phyloP scores from a whole-genome alignment of 805 yeast species.

The Lipomyces kockii region DNA sequence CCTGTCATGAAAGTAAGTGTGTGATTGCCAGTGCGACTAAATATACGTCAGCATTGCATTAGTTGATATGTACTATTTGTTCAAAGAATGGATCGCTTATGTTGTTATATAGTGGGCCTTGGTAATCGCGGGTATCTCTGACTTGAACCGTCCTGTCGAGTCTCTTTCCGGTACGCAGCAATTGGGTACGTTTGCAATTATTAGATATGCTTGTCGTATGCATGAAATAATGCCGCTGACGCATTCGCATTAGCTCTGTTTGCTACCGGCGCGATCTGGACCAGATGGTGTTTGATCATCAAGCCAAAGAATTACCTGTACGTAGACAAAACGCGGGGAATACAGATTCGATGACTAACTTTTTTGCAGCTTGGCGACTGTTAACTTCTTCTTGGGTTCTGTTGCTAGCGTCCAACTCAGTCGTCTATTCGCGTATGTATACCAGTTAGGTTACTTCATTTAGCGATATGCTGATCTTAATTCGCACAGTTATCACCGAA shows the following conservation, averaged over 20 bases:
- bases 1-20: slow-evolving; percentile 57
- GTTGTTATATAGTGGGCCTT: slow-evolving; percentile 67
- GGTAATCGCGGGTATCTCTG: slow-evolving; percentile 89
- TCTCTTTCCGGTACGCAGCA: slow-evolving; percentile 88
- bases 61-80: background rate
- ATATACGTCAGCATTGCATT: background rate
- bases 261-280: slow-evolving; percentile 95
- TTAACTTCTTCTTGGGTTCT: slow-evolving; percentile 87
- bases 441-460: background rate
- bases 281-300: slow-evolving; percentile 96
- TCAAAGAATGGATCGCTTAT: background rate
- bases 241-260: slow-evolving; percentile 59
- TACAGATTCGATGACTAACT: background rate
- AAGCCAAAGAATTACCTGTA: slow-evolving; percentile 77
- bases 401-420: slow-evolving; percentile 85
- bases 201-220: background rate
- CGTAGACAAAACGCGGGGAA: background rate
- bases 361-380: slow-evolving; percentile 68
- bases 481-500: slow-evolving; percentile 18
- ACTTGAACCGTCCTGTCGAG: slow-evolving; percentile 88
- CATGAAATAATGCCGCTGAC: slow-evolving; percentile 7
- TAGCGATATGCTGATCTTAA: background rate
- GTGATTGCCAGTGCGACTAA: background rate
- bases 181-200: slow-evolving; percentile 42
- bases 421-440: slow-evolving; percentile 55